phyloP scores from a whole-genome alignment of 2,329 filamentous ascomycete species.

The Penicillium sp. region DNA sequence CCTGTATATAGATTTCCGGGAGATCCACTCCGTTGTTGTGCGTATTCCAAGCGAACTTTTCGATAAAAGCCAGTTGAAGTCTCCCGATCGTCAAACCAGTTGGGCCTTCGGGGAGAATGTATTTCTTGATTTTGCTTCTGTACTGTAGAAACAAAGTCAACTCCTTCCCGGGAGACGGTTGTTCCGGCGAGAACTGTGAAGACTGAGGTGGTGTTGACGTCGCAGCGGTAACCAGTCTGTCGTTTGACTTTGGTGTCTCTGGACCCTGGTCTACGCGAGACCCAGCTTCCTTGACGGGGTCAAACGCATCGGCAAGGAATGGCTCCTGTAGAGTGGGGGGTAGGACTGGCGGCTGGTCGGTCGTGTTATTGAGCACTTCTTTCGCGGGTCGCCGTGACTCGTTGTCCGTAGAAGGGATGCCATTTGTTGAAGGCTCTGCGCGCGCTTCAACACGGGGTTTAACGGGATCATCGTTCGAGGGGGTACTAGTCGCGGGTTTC shows the following conservation, averaged over 20 bases:
- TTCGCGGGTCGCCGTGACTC: slow-evolving; percentile 56
- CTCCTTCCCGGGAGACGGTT: slow-evolving; percentile 76
- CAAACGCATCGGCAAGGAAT: slow-evolving; percentile 41
- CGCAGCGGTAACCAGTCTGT: slow-evolving; percentile 25
- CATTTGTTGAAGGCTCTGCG: slow-evolving; percentile 19
- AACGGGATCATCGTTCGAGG: slow-evolving; percentile 51
- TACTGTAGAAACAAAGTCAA: slow-evolving; percentile 94
- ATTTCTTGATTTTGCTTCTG: slow-evolving; percentile 96
- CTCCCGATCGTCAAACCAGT: slow-evolving; percentile 84
- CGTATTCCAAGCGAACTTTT: slow-evolving; percentile 99
- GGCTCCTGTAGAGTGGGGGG: slow-evolving; percentile 43
- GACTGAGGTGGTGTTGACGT: slow-evolving; percentile 51
- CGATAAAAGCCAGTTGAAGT: slow-evolving; percentile 93
- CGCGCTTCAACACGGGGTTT: slow-evolving; percentile 41
- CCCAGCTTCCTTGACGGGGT: slow-evolving; percentile 35
- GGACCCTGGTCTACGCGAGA: slow-evolving; percentile 27
- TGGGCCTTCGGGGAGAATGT: slow-evolving; percentile 82
- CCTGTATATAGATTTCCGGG: slow-evolving; percentile 97
- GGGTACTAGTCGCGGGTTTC: slow-evolving; percentile 60
- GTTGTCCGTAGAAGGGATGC: slow-evolving; percentile 58
- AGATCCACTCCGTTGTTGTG: slow-evolving; percentile 91
- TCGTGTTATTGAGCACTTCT: slow-evolving; percentile 43
- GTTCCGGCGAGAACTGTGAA: slow-evolving; percentile 62
- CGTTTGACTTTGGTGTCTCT: slow-evolving; percentile 33
- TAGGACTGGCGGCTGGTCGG: slow-evolving; percentile 64